phyloP scores from a whole-genome alignment of 2,329 filamentous ascomycete genomes.

The Grosmannia huntii region DNA sequence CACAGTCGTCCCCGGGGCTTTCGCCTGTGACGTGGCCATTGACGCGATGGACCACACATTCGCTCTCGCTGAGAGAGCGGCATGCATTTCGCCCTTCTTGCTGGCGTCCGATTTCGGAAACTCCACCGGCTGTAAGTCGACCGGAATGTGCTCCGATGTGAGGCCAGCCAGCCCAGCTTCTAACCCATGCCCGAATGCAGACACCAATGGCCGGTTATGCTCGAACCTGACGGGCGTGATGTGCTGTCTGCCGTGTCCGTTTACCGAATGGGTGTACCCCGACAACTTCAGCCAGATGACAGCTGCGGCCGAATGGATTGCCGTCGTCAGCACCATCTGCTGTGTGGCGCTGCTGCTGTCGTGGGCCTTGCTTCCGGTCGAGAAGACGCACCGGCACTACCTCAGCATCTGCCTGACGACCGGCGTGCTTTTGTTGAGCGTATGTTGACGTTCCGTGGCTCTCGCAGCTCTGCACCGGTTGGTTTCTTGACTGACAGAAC shows the following conservation, averaged over 20 bases:
- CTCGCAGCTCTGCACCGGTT: too few species aligned
- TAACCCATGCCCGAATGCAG: constrained; percentile 22
- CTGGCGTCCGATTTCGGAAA: constrained; percentile 6
- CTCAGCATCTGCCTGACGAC: constrained; percentile 76
- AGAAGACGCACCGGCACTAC: constrained; percentile 87
- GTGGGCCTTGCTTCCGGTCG: constrained; percentile 67
- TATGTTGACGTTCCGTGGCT: constrained; percentile 29
- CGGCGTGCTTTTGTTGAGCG: constrained; percentile 66
- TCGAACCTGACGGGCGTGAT: constrained; percentile 35
- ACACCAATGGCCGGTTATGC: constrained; percentile 42
- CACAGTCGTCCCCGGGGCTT: background rate
- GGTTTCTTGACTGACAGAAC: constrained; percentile 1
- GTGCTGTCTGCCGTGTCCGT: constrained; percentile 86
- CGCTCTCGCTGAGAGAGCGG: background rate
- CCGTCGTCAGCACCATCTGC: constrained; percentile 58
- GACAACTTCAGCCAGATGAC: constrained; percentile 48
- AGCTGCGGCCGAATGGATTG: constrained; percentile 66
- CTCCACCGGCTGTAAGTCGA: constrained; percentile 9
- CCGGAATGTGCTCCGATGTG: constrained; percentile 14
- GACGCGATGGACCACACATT: background rate
- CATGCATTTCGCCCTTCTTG: constrained; percentile 9
- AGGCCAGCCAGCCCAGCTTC: background rate
- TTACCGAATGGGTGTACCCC: constrained; percentile 62
- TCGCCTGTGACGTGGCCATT: background rate
- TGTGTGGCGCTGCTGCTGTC: constrained; percentile 67